phyloP scores from a whole-genome alignment of 805 yeast species.

The Myxozyma vanderwaltii region DNA sequence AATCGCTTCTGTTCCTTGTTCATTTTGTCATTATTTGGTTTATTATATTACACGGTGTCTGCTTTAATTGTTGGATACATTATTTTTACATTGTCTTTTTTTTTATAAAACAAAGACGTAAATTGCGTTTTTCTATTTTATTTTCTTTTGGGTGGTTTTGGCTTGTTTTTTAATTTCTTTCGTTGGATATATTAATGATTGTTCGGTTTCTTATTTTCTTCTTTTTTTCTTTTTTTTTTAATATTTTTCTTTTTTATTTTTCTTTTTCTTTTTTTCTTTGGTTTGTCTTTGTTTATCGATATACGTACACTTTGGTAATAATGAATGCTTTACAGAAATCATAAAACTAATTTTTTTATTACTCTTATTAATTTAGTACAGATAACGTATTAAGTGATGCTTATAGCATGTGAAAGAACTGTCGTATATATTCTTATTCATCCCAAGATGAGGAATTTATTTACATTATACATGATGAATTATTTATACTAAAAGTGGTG shows the following conservation, averaged over 20 bases:
- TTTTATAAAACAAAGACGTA: background rate
- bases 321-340: background rate
- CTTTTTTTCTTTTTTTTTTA: background rate
- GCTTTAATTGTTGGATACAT: too few species aligned
- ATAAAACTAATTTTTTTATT: too few species aligned
- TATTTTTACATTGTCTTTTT: too few species aligned
- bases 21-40: too few species aligned
- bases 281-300: background rate
- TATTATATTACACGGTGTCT: too few species aligned
- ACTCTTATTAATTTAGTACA: background rate
- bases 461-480: too few species aligned
- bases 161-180: background rate
- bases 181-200: background rate
- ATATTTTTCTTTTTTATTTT: background rate
- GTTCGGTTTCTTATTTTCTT: background rate
- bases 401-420: too few species aligned
- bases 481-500: too few species aligned
- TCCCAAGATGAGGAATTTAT: too few species aligned
- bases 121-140: background rate
- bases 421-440: too few species aligned
- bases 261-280: background rate
- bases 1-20: background rate
- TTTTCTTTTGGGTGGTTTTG: background rate
- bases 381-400: background rate
- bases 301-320: background rate